Evolutionary conservation across 2,329 filamentous ascomycete genomes (phyloP).

Genomic region (Neofusicoccum parvum): DNA sequence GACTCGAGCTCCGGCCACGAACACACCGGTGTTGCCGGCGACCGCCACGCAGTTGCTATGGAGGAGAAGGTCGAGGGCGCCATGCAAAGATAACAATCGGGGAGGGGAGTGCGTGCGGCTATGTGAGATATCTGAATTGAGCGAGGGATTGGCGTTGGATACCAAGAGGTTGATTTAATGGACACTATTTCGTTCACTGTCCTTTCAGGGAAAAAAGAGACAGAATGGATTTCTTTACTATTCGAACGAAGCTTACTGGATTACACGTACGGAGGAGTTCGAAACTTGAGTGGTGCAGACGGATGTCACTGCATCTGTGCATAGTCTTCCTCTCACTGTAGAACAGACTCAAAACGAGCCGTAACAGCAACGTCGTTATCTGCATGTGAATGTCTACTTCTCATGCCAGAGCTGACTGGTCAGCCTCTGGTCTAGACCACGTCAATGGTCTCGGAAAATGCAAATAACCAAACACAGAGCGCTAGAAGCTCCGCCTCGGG

Average conservation of each 20-base stretch:
- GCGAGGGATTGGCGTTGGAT: constrained; percentile 36
- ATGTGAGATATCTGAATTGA: constrained; percentile 18
- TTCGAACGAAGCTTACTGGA: neutral
- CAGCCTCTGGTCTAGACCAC: neutral
- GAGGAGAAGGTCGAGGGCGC: constrained; percentile 40
- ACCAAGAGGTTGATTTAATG: constrained; percentile 26
- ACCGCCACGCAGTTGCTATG: constrained; percentile 54
- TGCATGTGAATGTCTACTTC: too few species aligned
- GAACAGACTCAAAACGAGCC: too few species aligned
- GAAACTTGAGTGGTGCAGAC: neutral
- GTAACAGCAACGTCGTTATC: too few species aligned
- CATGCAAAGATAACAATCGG: neutral
- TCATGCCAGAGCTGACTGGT: too few species aligned
- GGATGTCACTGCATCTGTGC: too few species aligned
- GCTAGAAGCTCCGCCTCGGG: neutral
- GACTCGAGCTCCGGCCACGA: constrained; percentile 44
- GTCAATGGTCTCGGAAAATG: neutral
- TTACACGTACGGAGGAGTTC: neutral
- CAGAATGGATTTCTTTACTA: neutral
- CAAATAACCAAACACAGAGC: neutral
- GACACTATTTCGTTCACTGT: neutral
- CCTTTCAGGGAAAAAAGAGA: neutral
- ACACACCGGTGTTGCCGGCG: constrained; percentile 54
- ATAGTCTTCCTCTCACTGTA: too few species aligned
- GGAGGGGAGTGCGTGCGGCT: neutral